These are phyloP conservation scores for Chalciporus sphaerocephalus DNA, from an alignment of 768 basidiomycete species.

Conservation along the genomic window DNA sequence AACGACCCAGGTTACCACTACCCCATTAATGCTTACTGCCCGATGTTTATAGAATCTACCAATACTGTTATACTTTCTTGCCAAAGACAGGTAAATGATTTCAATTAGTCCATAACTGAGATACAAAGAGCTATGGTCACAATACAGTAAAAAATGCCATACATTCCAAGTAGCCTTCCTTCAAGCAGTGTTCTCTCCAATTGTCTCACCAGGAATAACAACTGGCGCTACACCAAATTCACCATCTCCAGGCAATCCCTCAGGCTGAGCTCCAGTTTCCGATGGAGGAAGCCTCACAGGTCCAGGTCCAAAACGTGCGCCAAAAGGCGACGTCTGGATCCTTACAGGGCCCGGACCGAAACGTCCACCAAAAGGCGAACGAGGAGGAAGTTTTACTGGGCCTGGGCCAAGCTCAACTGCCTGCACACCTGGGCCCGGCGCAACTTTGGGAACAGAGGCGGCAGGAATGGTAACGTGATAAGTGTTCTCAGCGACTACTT, in stretches of 20 bases:
- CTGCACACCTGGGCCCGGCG: neutral
- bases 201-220: too few relatives aligned
- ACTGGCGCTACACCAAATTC: too few relatives aligned
- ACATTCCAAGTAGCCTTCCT: too few relatives aligned
- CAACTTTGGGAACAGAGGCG: conserved; percentile 15
- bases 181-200: too few relatives aligned
- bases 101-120: too few relatives aligned
- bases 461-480: conserved; percentile 24
- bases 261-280: conserved; percentile 22
- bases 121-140: too few relatives aligned
- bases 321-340: conserved; percentile 6
- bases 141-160: too few relatives aligned
- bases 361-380: conserved; percentile 14
- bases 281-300: conserved; percentile 16
- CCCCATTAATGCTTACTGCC: conserved; percentile 47
- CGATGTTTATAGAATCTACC: too few relatives aligned
- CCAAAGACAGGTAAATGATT: neutral
- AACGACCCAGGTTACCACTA: conserved; percentile 67
- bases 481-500: conserved; percentile 28
- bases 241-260: conserved; percentile 25
- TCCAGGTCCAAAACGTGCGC: conserved; percentile 15
- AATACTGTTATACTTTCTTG: too few relatives aligned
- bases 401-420: conserved; percentile 19
- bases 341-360: conserved; percentile 24
- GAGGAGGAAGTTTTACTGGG: conserved; percentile 6